Base-by-base conservation (phyloP, 2,329 filamentous ascomycete genomes). In the Aspergillus tamarii region DNA sequence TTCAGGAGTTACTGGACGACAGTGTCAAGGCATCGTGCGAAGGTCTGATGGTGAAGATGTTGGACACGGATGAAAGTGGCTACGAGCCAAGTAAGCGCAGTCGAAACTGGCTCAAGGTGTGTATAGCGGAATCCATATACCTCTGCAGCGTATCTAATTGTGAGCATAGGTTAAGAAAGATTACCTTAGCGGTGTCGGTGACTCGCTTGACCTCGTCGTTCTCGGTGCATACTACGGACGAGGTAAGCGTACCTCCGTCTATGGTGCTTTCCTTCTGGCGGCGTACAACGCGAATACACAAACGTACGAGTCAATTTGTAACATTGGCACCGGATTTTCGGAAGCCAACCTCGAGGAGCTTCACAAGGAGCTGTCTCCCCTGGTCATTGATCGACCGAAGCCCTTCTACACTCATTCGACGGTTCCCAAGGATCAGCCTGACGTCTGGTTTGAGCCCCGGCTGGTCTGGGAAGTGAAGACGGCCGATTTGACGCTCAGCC, bases 41-140 rank as follows among this genome's bases (percentile, higher is more conserved):
- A 82, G 95, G 95, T 12, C 84, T 99, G 59, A 99, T 99, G 95
- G 95, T 99, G 16, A 99, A 99, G 83, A 99, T 99, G 95, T 82
- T 99, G 64, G 94, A 98, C 76, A 95, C 94, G 0, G 83, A 87
- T 8, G 94, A 97, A 78, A 96, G 92, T 70, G 92, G 92, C 71
- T 99, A 99, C 76, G 94, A 98, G 80, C 95, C 95, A 23, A 96
- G 92, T 73, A 97, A 96, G 77, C 90, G 95, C 68, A 96, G 92
- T 79, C 91, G 95, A 64, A 99, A 99, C 75, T 99, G 95, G 95
- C 90, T 99, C 68, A 99, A 99, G 85, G 90, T 91, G 83, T 73
- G 75, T 67, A 52, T 6, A 4, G 2, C 28, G n/a, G 28, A 12
- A 32, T 7, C 21, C 9, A n/a, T 32, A 11, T 55, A 23, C 30